phyloP scores from a whole-genome alignment of 805 yeast species.

The Pichia californica region DNA sequence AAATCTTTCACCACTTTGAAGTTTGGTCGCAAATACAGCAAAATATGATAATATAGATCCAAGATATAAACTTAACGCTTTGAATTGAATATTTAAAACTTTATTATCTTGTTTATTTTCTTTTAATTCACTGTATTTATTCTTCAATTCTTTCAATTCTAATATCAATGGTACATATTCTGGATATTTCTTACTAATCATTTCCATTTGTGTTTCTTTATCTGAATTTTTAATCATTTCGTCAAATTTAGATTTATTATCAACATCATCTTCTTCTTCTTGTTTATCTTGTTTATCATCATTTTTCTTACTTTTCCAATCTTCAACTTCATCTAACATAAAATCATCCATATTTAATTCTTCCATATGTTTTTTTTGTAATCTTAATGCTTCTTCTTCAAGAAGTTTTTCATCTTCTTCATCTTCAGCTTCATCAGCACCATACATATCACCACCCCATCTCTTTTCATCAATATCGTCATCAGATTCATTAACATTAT shows the following conservation, averaged over 20 bases:
- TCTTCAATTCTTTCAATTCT: constrained; percentile 45
- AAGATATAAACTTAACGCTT: constrained; percentile 72
- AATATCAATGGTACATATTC: constrained; percentile 73
- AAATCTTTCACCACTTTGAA: constrained; percentile 42
- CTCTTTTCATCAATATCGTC: constrained; percentile 29
- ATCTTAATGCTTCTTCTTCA: constrained; percentile 81
- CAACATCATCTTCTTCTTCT: constrained; percentile 33
- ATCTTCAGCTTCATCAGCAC: constrained; percentile 62
- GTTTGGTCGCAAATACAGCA: constrained; percentile 58
- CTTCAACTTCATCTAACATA: constrained; percentile 74
- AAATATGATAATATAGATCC: constrained; percentile 76
- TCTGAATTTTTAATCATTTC: constrained; percentile 21
- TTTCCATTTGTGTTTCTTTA: constrained; percentile 39
- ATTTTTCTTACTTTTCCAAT: constrained; percentile 53
- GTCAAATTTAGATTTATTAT: constrained; percentile 37
- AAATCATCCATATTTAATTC: constrained; percentile 72
- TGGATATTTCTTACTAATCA: constrained; percentile 64
- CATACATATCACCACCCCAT: constrained; percentile 51
- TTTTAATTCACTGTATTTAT: constrained; percentile 34
- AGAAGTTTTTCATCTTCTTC: constrained; percentile 72
- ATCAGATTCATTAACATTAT: constrained; percentile 29
- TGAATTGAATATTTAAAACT: constrained; percentile 43
- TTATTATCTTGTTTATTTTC: constrained; percentile 25
- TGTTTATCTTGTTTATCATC: constrained; percentile 45
- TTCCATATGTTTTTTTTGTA: constrained; percentile 73